Conservation (phyloP, 192 early-diverging fungal species). For the Allomyces javanicus region DNA sequence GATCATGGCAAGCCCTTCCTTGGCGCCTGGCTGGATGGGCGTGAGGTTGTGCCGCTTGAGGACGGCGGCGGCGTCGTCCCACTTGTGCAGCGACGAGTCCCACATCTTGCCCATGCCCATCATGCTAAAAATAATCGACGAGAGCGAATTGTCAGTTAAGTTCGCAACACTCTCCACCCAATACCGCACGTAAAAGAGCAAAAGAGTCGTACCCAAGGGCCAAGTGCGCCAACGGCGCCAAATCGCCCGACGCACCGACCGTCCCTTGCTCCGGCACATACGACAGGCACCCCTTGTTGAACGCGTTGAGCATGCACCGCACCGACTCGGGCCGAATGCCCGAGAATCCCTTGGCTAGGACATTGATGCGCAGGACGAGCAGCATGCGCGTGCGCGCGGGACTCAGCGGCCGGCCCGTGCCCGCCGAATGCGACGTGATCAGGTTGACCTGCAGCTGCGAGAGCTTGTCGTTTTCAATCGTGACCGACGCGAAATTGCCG, state of each 20-base stretch:
- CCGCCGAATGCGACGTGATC: constrained; percentile 9
- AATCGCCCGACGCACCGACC: constrained; percentile 8
- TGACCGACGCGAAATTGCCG: constrained; percentile 10
- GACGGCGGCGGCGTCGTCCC: constrained; percentile 3
- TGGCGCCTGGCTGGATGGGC: constrained; percentile 5
- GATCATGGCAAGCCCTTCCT: constrained; percentile 10
- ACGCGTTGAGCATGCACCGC: constrained; percentile 6
- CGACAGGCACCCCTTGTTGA: constrained; percentile 4
- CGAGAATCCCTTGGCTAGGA: constrained; percentile 6
- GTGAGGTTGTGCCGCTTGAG: constrained; percentile 3
- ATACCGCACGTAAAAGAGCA: background rate
- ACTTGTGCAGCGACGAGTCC: constrained; percentile 2
- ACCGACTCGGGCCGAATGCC: constrained; percentile 5
- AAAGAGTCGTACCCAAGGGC: constrained; percentile 1
- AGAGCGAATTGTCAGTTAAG: background rate
- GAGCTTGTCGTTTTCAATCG: constrained; percentile 3
- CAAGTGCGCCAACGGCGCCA: constrained; percentile 7
- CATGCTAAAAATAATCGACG: background rate
- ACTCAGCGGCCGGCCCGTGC: constrained; percentile 7
- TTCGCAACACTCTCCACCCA: background rate
- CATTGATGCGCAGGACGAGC: constrained; percentile 5
- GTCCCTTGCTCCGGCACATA: constrained; percentile 8
- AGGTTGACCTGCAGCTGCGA: constrained; percentile 5
- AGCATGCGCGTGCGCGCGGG: constrained; percentile 10
- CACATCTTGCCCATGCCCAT: constrained; percentile 8